Base-by-base conservation (phyloP, 1,139 yeast genomes). In the Sugiyamaella grinbergsii region DNA sequence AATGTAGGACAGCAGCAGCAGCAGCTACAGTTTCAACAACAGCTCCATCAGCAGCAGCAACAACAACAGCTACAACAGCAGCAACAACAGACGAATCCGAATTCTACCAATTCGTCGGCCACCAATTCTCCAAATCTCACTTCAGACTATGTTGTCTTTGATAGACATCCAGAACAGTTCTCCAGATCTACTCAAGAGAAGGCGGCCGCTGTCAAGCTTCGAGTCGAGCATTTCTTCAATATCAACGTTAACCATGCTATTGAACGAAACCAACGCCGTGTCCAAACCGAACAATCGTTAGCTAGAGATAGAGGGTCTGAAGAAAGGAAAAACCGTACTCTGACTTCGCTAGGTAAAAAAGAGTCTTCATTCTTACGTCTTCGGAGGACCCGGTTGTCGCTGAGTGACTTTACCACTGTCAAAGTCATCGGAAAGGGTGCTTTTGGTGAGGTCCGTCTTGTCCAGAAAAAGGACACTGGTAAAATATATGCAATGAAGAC, bases 351-450 rank as follows among this genome's bases (percentile, higher is more conserved):
- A 54, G 88, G 89, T 34, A 79, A 79, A 58, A 82, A 83, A 61
- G 90, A 83, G 64, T 77, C 83, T 13, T 82, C 80, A 54, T 83
- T 82, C 57, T 72, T 83, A 63, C 72, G 90, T 43, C 73, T 83
- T 53, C 69, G 88, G 54, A 74, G 90, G 58, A 83, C 90, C 10
- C 76, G 82, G 58, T 71, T 83, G 47, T 75, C 81, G 2, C 72
- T 83, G 39, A 84, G 79, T 43, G 90, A 83, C 65, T 83, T 83
- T 62, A 74, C 71, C 32, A 83, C 89, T 3, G 85, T 83, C 54
- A 83, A 83, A 64, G 89, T 83, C 33, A 83, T 83, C 59, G 90
- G 90, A 42, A 83, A 83, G 62, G 90, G 90, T 43, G 89, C 89
- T 1, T 83, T 83, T 67, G 90, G 90, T 39, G 90, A 83, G 63